Percentiles rank a stretch among this genome's conserved stretches.
Conservation (phyloP, 2,329 filamentous ascomycete species). For the Ophiocordyceps polyrhachis-furcata region DNA sequence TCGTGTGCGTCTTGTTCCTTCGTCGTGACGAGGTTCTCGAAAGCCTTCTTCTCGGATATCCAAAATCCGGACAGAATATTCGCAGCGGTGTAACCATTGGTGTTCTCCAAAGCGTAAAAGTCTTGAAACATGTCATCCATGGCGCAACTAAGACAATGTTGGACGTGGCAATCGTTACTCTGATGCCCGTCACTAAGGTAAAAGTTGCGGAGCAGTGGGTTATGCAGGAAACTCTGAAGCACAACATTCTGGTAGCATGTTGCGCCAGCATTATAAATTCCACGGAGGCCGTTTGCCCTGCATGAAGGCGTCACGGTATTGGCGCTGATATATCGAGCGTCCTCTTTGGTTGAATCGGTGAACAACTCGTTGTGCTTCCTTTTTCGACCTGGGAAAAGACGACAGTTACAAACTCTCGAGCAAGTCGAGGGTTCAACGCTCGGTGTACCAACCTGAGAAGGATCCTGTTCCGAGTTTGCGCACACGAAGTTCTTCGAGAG, state of each 20-base stretch:
- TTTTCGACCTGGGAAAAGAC: constrained; percentile 36
- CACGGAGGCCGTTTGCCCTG: constrained; percentile 70
- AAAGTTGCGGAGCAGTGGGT: constrained; percentile 77
- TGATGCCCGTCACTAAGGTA: constrained; percentile 85
- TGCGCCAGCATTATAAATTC: constrained; percentile 94
- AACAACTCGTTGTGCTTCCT: constrained; percentile 58
- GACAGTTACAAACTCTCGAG: not conserved
- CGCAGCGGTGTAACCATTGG: constrained; percentile 77
- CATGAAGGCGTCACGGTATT: constrained; percentile 72
- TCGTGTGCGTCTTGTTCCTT: constrained; percentile 95
- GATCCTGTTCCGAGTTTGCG: constrained; percentile 49
- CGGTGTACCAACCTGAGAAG: constrained; percentile 34
- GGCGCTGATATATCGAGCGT: constrained; percentile 54
- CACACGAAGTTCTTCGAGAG: constrained; percentile 55
- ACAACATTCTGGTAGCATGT: constrained; percentile 98
- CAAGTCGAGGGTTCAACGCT: not conserved
- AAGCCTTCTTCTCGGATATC: constrained; percentile 60
- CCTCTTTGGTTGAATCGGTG: constrained; percentile 45
- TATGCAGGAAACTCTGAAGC: constrained; percentile 82
- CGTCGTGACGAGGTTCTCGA: constrained; percentile 66
- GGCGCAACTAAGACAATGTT: constrained; percentile 47
- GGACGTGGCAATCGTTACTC: constrained; percentile 47
- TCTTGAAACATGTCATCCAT: constrained; percentile 60
- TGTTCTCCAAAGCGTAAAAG: constrained; percentile 54
- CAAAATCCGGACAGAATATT: constrained; percentile 80